phyloP scores from a whole-genome alignment of 1,139 yeast species.

The Scheffersomyces illinoinensis region DNA sequence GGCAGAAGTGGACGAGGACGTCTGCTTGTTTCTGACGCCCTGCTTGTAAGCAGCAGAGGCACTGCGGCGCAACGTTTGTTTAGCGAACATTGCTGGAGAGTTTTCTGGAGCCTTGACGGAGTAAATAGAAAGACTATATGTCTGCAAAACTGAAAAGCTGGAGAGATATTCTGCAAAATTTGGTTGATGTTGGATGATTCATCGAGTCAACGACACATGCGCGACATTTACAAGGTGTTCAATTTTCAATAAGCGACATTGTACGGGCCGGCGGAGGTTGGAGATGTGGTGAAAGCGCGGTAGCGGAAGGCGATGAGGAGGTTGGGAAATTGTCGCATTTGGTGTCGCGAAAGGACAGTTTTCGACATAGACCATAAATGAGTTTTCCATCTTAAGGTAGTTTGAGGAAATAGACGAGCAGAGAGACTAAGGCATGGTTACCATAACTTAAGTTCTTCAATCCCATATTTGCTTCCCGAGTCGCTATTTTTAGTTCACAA shows the following conservation, averaged over 20 bases:
- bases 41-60: slow-evolving; percentile 6
- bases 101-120: neutral
- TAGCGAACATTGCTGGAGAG: neutral
- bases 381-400: neutral
- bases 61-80: neutral
- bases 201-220: neutral
- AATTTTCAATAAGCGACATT: neutral
- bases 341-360: neutral
- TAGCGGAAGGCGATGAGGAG: neutral
- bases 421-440: neutral
- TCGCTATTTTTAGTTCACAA: neutral
- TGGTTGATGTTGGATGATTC: neutral
- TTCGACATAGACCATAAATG: neutral
- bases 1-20: slow-evolving; percentile 80
- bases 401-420: neutral
- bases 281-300: neutral
- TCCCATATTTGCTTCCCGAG: neutral
- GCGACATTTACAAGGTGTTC: neutral
- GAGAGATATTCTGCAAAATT: neutral
- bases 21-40: slow-evolving; percentile 24
- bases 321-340: neutral
- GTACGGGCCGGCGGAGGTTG: neutral
- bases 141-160: neutral
- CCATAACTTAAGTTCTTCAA: neutral
- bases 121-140: neutral